These are phyloP conservation scores for Atalantia buxifolia DNA, from an alignment of 345 rosid genomes.

Conservation along the genomic window DNA sequence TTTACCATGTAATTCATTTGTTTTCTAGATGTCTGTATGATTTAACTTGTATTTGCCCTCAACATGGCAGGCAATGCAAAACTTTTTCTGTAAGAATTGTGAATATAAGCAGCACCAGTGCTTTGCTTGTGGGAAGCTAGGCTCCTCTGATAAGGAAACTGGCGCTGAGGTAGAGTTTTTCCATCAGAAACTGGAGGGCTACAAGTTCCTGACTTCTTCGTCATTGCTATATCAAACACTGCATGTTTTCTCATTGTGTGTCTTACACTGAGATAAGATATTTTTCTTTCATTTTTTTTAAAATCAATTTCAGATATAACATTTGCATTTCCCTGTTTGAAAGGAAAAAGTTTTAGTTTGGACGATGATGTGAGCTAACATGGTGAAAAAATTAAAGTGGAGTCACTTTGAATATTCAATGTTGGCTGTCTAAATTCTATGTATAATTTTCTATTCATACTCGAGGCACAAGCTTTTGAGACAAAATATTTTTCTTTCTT, in stretches of 20 bases:
- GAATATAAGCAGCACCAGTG: slow-evolving; percentile 71
- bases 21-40: slow-evolving; percentile 17
- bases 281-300: not conserved
- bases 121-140: slow-evolving; percentile 78
- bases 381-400: not conserved
- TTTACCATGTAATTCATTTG: slow-evolving; percentile 2
- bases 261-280: not conserved
- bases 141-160: slow-evolving; percentile 66
- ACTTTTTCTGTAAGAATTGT: slow-evolving; percentile 72
- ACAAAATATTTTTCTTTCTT: not conserved
- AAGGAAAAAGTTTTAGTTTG: not conserved
- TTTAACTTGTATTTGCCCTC: slow-evolving; percentile 9
- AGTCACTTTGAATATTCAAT: not conserved
- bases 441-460: not conserved
- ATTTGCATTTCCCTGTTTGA: not conserved
- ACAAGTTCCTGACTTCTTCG: not conserved
- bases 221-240: not conserved
- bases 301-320: not conserved
- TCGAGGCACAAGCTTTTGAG: not conserved
- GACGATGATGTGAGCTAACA: not conserved
- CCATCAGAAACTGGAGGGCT: not conserved
- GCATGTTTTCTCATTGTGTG: not conserved
- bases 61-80: slow-evolving; percentile 51
- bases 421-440: not conserved
- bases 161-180: slow-evolving; percentile 59